Percentiles rank a stretch among this genome's conserved stretches.
These are phyloP conservation scores for Chimonanthus praecox DNA, from an alignment of 164 flowering plant genomes.

Conservation along the genomic window DNA sequence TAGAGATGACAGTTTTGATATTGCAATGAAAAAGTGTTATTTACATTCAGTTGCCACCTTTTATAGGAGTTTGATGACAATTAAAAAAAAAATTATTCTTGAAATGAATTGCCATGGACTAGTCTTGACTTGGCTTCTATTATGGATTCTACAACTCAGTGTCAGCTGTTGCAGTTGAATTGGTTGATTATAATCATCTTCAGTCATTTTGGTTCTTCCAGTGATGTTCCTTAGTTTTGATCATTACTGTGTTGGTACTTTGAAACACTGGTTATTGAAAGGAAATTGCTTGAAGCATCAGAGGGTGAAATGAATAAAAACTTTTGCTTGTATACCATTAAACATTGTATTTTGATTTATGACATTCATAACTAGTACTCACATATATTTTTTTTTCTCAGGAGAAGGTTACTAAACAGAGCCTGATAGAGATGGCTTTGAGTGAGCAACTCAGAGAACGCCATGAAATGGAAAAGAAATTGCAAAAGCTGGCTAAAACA, in stretches of 20 bases:
- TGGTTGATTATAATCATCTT: not conserved
- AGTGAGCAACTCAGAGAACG: slow-evolving; percentile 74
- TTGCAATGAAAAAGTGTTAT: too few relatives aligned
- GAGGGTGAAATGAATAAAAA: not conserved
- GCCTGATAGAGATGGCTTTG: slow-evolving; percentile 60
- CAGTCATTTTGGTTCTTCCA: not conserved
- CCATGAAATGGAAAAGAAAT: slow-evolving; percentile 91
- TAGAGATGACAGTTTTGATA: too few relatives aligned
- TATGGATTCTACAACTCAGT: not conserved
- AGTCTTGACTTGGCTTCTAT: not conserved
- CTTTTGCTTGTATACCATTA: not conserved
- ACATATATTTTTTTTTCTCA: slow-evolving; percentile 14
- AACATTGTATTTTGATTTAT: too few relatives aligned
- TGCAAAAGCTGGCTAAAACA: slow-evolving; percentile 76
- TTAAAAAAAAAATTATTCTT: too few relatives aligned
- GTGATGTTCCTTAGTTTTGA: not conserved
- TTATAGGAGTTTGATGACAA: too few relatives aligned
- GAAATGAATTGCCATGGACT: not conserved
- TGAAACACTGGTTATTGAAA: not conserved
- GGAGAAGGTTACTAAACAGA: slow-evolving; percentile 78
- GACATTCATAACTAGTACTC: not conserved
- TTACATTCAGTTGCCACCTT: too few relatives aligned
- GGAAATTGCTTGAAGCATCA: not conserved
- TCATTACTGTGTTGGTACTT: not conserved
- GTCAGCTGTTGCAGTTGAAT: not conserved